Evolutionary conservation across 768 basidiomycete genomes (phyloP).

Genomic region (Boletus subcaerulescens): DNA sequence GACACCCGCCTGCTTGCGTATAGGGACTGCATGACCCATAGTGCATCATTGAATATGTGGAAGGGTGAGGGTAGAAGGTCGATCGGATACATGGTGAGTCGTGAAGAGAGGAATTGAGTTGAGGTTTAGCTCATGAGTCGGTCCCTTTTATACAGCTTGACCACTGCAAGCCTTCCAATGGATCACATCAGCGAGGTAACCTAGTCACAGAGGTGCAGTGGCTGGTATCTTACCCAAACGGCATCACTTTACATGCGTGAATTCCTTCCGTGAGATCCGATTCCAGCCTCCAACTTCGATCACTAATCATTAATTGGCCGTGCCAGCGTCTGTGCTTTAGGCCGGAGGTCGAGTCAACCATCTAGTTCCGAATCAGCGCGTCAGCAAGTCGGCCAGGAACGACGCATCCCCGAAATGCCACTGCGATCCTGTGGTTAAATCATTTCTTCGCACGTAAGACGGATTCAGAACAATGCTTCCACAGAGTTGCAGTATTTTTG

Average conservation of each 20-base stretch:
- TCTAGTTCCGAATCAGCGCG: constrained; percentile 9
- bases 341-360: constrained; percentile 15
- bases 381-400: constrained; percentile 27
- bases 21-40: constrained; percentile 46
- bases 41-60: constrained; percentile 45
- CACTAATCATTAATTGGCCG: constrained; percentile 21
- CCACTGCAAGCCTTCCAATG: constrained; percentile 29
- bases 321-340: constrained; percentile 20
- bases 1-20: constrained; percentile 32
- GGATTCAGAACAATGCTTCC: constrained; percentile 4
- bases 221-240: constrained; percentile 28
- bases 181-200: constrained; percentile 33
- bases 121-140: background rate
- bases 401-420: constrained; percentile 3
- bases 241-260: constrained; percentile 22
- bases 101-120: background rate
- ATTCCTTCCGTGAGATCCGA: background rate
- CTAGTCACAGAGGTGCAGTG: constrained; percentile 33
- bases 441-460: constrained; percentile 10
- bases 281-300: constrained; percentile 7
- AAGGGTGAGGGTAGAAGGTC: constrained; percentile 53
- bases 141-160: constrained; percentile 31
- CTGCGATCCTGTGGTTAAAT: constrained; percentile 13
- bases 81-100: constrained; percentile 25
- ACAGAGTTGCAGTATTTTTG: constrained; percentile 14